Evolutionary conservation across 139 green algal species (phyloP).

Genomic region (Ulvella scutata): DNA sequence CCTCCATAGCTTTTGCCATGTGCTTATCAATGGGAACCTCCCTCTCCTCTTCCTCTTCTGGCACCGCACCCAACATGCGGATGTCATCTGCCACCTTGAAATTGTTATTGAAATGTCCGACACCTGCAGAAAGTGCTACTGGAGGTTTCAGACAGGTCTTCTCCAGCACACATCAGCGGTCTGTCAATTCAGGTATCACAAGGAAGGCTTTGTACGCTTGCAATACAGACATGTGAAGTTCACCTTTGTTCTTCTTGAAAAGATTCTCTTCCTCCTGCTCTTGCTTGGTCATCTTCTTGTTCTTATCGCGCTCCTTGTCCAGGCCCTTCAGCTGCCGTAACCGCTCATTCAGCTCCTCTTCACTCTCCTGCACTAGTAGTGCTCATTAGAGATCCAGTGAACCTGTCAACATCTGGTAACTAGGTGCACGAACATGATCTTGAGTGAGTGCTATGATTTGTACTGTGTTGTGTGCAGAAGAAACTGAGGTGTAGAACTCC

Average conservation of each 20-base stretch:
- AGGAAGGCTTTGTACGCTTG: too few species aligned
- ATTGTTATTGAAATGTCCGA: slow-evolving; percentile 1
- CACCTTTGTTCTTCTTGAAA: background rate
- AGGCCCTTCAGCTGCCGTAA: background rate
- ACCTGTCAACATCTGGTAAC: too few species aligned
- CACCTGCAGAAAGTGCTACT: background rate
- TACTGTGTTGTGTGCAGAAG: background rate
- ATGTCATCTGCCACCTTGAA: background rate
- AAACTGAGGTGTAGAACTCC: background rate
- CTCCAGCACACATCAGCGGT: too few species aligned
- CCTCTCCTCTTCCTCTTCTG: background rate
- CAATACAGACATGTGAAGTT: too few species aligned
- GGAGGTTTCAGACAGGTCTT: too few species aligned
- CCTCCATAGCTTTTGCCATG: slow-evolving; percentile 1
- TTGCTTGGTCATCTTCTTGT: background rate
- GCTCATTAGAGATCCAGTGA: too few species aligned
- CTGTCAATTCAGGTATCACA: too few species aligned
- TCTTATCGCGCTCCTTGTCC: slow-evolving; percentile 5
- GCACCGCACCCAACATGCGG: background rate
- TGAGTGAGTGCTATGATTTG: too few species aligned
- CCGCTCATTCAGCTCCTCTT: background rate
- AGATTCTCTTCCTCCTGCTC: background rate
- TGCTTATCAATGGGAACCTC: slow-evolving; percentile 4
- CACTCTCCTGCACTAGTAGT: slow-evolving; percentile 4
- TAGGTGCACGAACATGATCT: too few species aligned